Conservation (phyloP, 208 protist genomes). For the Blastocrithidia nonstop region DNA sequence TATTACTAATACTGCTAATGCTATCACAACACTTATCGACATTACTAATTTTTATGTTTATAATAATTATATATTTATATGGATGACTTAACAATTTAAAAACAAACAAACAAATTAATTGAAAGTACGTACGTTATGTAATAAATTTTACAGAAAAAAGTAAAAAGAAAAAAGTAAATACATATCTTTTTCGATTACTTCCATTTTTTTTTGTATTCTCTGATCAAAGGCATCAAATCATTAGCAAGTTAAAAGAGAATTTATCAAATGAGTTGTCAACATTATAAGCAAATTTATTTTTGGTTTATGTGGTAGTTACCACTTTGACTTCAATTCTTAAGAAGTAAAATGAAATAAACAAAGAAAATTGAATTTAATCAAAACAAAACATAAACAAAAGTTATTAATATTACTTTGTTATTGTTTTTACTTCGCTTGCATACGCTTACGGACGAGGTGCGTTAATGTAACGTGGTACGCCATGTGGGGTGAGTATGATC, state of each 20-base stretch:
- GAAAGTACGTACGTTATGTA: not conserved
- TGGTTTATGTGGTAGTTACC: not conserved
- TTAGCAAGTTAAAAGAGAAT: no score
- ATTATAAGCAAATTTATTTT: no score
- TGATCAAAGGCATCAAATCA: not conserved
- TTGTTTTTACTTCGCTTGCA: not conserved
- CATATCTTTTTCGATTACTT: not conserved
- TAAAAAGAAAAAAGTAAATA: slow-evolving; percentile 5
- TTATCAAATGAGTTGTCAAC: no score
- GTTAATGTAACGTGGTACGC: slow-evolving; percentile 16
- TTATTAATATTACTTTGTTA: not conserved
- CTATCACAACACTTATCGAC: no score
- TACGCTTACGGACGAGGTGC: slow-evolving; percentile 12
- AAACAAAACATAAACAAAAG: slow-evolving; percentile 5
- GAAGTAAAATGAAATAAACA: not conserved
- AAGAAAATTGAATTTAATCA: slow-evolving; percentile 2
- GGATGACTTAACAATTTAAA: not conserved
- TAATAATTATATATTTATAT: not conserved
- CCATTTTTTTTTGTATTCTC: not conserved
- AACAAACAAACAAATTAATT: not conserved
- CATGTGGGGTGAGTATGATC: slow-evolving; percentile 29
- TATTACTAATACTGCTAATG: no score
- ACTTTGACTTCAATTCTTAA: slow-evolving; percentile 1
- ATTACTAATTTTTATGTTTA: slow-evolving; percentile 1
- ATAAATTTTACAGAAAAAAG: not conserved